Percentiles rank a stretch among this genome's conserved stretches.
phyloP scores from a whole-genome alignment of 495 filamentous ascomycete species.

The Clavariopsis aquatica region DNA sequence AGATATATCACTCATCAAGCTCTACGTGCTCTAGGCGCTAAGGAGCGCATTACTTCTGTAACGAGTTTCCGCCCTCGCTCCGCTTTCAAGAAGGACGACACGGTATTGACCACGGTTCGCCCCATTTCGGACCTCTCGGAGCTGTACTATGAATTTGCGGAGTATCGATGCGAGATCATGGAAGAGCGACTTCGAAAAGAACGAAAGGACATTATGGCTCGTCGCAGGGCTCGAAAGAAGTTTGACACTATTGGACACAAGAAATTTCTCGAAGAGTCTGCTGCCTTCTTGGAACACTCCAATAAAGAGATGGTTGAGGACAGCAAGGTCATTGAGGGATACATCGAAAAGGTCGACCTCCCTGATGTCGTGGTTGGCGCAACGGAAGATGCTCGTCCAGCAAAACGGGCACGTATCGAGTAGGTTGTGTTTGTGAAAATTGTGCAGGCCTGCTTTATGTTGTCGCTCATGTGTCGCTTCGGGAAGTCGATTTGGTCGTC shows the following conservation, averaged over 20 bases:
- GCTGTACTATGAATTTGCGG: conserved; percentile 68
- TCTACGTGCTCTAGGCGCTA: conserved; percentile 61
- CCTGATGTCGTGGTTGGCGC: conserved; percentile 37
- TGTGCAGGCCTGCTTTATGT: background rate
- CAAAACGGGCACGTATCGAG: conserved; percentile 31
- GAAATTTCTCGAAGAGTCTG: conserved; percentile 52
- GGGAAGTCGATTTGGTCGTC: conserved; percentile 3
- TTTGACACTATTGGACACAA: conserved; percentile 47
- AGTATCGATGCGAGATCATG: conserved; percentile 71
- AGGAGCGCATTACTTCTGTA: conserved; percentile 72
- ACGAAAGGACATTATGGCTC: conserved; percentile 42
- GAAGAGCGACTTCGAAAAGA: conserved; percentile 54
- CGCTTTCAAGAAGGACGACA: conserved; percentile 63
- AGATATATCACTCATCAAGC: conserved; percentile 73
- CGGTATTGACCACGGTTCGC: conserved; percentile 66
- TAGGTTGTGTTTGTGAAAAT: background rate
- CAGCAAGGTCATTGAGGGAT: conserved; percentile 53
- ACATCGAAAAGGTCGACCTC: conserved; percentile 47
- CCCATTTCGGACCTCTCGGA: conserved; percentile 65
- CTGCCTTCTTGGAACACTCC: conserved; percentile 58
- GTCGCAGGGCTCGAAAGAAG: conserved; percentile 42
- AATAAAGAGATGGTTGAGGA: conserved; percentile 60
- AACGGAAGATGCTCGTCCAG: conserved; percentile 18
- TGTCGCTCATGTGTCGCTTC: conserved; percentile 4
- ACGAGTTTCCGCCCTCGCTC: conserved; percentile 68